A percentile compares a stretch with the other conserved stretches of the same genome.
phyloP scores from a whole-genome alignment of 2,329 filamentous ascomycete species.

The Phialophora expanda region DNA sequence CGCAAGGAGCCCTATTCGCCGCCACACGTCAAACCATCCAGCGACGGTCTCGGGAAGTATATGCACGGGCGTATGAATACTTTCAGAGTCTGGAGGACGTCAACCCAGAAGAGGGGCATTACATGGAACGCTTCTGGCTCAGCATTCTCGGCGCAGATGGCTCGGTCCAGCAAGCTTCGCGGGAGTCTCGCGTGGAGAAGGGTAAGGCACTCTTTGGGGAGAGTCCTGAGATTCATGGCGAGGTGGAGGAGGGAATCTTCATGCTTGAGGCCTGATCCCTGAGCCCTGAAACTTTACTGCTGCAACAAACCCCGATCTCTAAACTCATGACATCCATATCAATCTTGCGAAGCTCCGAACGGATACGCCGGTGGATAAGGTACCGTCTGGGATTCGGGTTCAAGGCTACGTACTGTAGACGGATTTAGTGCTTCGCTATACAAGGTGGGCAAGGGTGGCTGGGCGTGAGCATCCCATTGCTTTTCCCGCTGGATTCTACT shows the following conservation, averaged over 20 bases:
- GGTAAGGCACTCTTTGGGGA: neutral
- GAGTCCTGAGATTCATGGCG: neutral
- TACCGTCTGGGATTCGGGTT: no score
- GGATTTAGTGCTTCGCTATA: no score
- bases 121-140: constrained; percentile 37
- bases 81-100: constrained; percentile 30
- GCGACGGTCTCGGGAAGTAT: constrained; percentile 26
- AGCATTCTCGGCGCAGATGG: constrained; percentile 17
- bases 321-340: no score
- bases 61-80: constrained; percentile 26
- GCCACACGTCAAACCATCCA: constrained; percentile 32
- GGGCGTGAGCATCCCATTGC: no score
- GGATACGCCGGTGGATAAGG: no score
- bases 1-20: constrained; percentile 36
- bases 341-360: no score
- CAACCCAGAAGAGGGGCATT: constrained; percentile 37
- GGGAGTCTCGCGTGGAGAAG: neutral
- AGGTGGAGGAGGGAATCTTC: constrained; percentile 4
- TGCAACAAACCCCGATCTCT: neutral
- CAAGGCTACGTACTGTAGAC: no score
- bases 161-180: neutral
- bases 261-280: constrained; percentile 1
- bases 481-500: no score
- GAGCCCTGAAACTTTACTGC: neutral
- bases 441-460: no score